phyloP scores from a whole-genome alignment of 202 grass and related monocot genomes.

The Dendrocalamus latiflorus region DNA sequence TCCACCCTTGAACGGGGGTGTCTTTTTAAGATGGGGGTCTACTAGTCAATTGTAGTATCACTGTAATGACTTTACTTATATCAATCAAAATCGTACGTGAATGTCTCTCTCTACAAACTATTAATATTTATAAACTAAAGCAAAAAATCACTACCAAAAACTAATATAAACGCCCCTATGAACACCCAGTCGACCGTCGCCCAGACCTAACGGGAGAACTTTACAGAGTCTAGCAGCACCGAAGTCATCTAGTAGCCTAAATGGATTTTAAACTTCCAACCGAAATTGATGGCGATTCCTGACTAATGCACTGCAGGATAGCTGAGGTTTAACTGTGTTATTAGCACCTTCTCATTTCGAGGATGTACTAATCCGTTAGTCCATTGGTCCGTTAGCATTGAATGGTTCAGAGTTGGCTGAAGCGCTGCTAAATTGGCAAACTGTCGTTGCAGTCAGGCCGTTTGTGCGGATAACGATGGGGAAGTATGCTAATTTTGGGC shows the following conservation, averaged over 20 bases:
- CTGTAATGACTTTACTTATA: too few relatives aligned
- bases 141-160: too few relatives aligned
- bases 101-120: too few relatives aligned
- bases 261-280: neutral
- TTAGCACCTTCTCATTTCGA: neutral
- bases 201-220: neutral
- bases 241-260: neutral
- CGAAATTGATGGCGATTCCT: neutral
- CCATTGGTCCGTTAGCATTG: neutral
- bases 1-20: fast-evolving
- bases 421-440: neutral
- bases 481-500: neutral
- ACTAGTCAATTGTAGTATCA: too few relatives aligned
- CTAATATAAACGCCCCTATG: too few relatives aligned
- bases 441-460: neutral
- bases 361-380: neutral
- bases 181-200: neutral
- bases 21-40: too few relatives aligned
- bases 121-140: too few relatives aligned
- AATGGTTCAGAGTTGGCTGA: neutral
- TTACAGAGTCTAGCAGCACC: neutral
- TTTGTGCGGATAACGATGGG: neutral
- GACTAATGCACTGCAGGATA: neutral
- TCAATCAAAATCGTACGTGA: too few relatives aligned
- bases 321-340: neutral